Percentiles rank a stretch among this genome's conserved stretches.
These are phyloP conservation scores for Pseudohyphozyma bogoriensis DNA, from an alignment of 768 basidiomycete species.

Conservation along the genomic window DNA sequence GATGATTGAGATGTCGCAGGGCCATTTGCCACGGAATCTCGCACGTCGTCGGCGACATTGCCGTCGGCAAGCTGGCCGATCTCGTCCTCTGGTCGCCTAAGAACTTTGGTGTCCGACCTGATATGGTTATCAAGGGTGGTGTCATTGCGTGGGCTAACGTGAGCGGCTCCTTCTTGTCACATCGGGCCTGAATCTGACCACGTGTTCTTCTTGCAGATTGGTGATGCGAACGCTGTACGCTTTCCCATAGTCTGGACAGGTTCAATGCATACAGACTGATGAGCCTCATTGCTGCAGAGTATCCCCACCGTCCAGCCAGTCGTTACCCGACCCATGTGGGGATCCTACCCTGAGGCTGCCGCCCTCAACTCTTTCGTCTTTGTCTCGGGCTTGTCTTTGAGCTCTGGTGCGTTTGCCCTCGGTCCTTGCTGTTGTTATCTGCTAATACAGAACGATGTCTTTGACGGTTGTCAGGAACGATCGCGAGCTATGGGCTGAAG, in stretches of 20 bases:
- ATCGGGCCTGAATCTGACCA: background rate
- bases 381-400: slow-evolving; percentile 65
- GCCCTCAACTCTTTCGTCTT: slow-evolving; percentile 77
- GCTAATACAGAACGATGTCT: background rate
- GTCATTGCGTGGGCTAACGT: slow-evolving; percentile 86
- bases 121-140: slow-evolving; percentile 90
- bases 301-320: slow-evolving; percentile 92
- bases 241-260: background rate
- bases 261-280: background rate
- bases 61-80: slow-evolving; percentile 75
- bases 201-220: slow-evolving; percentile 52
- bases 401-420: slow-evolving; percentile 36
- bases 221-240: slow-evolving; percentile 70
- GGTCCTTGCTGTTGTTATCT: background rate
- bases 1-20: slow-evolving; percentile 40
- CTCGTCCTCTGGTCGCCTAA: slow-evolving; percentile 92
- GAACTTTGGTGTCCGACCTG: slow-evolving; percentile 82
- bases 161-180: slow-evolving; percentile 26
- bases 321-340: slow-evolving; percentile 89
- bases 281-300: slow-evolving; percentile 40
- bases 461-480: slow-evolving; percentile 42
- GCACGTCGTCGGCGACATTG: slow-evolving; percentile 73
- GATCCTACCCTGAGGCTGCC: slow-evolving; percentile 61
- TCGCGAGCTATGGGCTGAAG: slow-evolving; percentile 56
- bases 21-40: slow-evolving; percentile 91